Evolutionary conservation across 495 filamentous ascomycete species (phyloP), one percentile per base, ranked within the genome.

Genomic region (Penicillium argentinense): DNA sequence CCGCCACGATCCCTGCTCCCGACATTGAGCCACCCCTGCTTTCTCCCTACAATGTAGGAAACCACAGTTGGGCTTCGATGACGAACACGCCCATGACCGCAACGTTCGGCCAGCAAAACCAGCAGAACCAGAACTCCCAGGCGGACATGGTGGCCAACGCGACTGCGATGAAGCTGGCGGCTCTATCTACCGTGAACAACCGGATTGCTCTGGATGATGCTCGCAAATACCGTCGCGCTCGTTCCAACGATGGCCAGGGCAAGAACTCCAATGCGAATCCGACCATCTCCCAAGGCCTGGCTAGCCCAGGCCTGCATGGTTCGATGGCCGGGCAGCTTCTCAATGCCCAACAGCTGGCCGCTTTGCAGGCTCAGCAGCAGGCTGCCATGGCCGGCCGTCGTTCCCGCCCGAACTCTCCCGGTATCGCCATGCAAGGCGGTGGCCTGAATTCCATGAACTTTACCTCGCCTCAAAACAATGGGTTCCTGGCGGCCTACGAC

Each of bases 71-170:
- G 93, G 93, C 95, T 25, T 97, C 93, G 18, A 93, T 96, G 87
- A 84, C 91, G 51, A 97, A 96, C 72, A 98, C 93, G 3, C 93
- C 93, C 1, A 96, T 97, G 88, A 89, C 89, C 18, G 71, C 89
- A 5, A 91, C 81, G 41, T 98, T 98, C 65, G 82, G 68, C 50
- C 64, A 66, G 13, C 72, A 36, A 18, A 36, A 36, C 21, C 33
- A 76, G 59, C 74, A 75, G 69, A 59, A 58, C 17, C 57, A 66
- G 24, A 75, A 72, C 26, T 83, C 78, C 39, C 89, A 95, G 61
- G 93, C 91, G 12, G 95, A 98, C 57, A 97, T 98, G 91, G 88
- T 98, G 43, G 93, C 93, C 33, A 97, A 97, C 63, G 95, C 93
- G 7, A 97, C 93, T 8, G 93, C 93, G 12, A 98, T 98, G 93